Base-by-base conservation (phyloP, 2,329 filamentous ascomycete genomes). In the Colletotrichum limetticola region DNA sequence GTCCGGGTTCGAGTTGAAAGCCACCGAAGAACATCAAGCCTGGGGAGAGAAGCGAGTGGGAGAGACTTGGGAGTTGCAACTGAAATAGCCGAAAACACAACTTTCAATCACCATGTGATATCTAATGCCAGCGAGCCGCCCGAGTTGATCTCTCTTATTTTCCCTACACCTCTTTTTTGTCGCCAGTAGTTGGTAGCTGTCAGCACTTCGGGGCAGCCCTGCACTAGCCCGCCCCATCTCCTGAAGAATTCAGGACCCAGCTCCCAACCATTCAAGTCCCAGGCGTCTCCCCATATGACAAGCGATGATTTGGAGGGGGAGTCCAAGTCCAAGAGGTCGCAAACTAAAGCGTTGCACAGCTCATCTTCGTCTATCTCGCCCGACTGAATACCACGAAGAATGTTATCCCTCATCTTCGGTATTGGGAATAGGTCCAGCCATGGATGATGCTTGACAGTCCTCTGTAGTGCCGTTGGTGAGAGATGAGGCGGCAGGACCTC, bases 1-100 rank as follows among this genome's bases (percentile, higher is more conserved):
- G 22, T 68, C 72, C 3, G 78, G 78, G 6, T 79, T 79, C 37
- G 57, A 22, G 3, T 19, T 68, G 4, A 46, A 64, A 19, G 30
- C 12, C 8, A 32, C 62, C 1, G 62, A 60, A 19, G 68, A 75
- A 30, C 68, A 67, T 22, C 4, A 58, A 19, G 16, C 55, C 6
- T 63, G 56, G 46, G 72, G 72, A 0, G 12, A 28, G 1, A 30
- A 57, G 5, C 59, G 49, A 5, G 2, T 52, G 4, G 72, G 57
- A 2, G 75, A 76, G 55, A 52, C 37, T 8, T 76, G 75, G 75
- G 63, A 70, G 56, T 24, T 74, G 66, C 12, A 57, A 14, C 19
- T 76, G n/a, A 35, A 8, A n/a, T 12, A 46, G 42, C 42, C 16
- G 2, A n/a, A 46, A 46, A 46, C 14, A 42, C 37, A 12, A 19